A percentile compares a stretch with the other conserved stretches of the same genome.
These are phyloP conservation scores for Botrytis paeoniae DNA, from an alignment of 2,329 filamentous ascomycete genomes.

Conservation along the genomic window DNA sequence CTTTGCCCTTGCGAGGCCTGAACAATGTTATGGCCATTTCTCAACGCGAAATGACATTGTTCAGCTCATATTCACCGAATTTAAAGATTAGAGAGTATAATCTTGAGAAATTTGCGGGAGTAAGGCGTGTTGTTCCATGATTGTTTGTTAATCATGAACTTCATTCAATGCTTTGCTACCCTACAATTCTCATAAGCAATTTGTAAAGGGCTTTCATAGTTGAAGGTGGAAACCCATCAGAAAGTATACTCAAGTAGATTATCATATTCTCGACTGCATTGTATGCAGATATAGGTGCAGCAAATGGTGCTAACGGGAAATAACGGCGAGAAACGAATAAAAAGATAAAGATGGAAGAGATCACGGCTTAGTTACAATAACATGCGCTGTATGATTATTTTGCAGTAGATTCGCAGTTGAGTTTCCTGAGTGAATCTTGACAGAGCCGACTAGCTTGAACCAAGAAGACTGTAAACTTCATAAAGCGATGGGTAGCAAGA, in stretches of 20 bases:
- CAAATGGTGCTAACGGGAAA: neutral
- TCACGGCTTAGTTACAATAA: neutral
- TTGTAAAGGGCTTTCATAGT: neutral
- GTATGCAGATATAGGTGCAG: neutral
- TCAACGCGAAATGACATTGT: no score
- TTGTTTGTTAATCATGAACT: neutral
- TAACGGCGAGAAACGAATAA: neutral
- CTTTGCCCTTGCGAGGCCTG: neutral
- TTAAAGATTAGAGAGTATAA: neutral
- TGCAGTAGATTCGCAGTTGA: neutral
- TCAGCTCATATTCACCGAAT: neutral
- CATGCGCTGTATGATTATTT: no score
- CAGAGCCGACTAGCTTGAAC: neutral
- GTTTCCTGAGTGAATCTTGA: neutral
- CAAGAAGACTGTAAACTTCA: no score
- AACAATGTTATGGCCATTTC: neutral
- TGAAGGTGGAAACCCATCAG: neutral
- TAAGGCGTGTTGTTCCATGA: no score
- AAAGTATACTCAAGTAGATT: neutral
- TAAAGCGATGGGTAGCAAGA: no score
- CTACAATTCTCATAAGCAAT: neutral
- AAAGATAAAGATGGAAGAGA: neutral
- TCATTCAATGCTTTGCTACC: no score
- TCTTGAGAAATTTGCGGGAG: neutral
- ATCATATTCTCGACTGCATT: neutral